Conservation (phyloP, 179 eudicot genomes). For the Dionaea muscipula region DNA sequence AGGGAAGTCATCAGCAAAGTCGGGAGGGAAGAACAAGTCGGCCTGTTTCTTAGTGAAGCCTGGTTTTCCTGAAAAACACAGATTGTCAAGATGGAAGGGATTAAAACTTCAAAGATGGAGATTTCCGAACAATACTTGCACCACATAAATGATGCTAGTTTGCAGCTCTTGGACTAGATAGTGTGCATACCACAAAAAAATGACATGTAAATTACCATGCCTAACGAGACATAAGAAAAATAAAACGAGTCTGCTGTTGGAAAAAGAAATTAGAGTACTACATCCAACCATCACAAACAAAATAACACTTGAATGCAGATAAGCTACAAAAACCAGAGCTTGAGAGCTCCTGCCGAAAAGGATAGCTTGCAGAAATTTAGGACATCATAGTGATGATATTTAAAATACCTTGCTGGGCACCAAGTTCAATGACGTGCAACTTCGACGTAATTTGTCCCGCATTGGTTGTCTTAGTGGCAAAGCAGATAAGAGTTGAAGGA, state of each 20-base stretch:
- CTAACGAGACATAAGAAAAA: too few species aligned
- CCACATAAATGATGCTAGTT: too few species aligned
- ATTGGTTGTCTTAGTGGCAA: conserved; percentile 74
- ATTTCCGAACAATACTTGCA: too few species aligned
- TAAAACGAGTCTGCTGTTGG: too few species aligned
- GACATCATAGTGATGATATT: not conserved
- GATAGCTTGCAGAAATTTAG: not conserved
- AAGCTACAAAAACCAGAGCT: too few species aligned
- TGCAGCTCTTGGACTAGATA: too few species aligned
- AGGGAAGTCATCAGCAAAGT: conserved; percentile 86
- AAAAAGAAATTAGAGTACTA: too few species aligned
- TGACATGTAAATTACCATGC: too few species aligned
- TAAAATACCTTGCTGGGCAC: conserved; percentile 72
- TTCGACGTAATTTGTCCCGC: conserved; percentile 79
- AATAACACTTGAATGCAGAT: too few species aligned
- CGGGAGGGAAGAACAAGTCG: conserved; percentile 73
- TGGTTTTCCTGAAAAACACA: conserved; percentile 44
- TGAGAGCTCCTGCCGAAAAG: not conserved
- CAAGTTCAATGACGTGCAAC: conserved; percentile 85
- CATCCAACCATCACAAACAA: too few species aligned
- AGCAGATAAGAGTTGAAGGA: conserved; percentile 61
- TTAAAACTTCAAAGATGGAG: too few species aligned
- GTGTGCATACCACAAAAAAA: too few species aligned
- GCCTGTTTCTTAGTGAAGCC: conserved; percentile 82
- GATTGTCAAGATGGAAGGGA: not conserved